A percentile compares a stretch with the other conserved stretches of the same genome.
Conservation (phyloP, 768 basidiomycete genomes). For the Amanita polypyramis region DNA sequence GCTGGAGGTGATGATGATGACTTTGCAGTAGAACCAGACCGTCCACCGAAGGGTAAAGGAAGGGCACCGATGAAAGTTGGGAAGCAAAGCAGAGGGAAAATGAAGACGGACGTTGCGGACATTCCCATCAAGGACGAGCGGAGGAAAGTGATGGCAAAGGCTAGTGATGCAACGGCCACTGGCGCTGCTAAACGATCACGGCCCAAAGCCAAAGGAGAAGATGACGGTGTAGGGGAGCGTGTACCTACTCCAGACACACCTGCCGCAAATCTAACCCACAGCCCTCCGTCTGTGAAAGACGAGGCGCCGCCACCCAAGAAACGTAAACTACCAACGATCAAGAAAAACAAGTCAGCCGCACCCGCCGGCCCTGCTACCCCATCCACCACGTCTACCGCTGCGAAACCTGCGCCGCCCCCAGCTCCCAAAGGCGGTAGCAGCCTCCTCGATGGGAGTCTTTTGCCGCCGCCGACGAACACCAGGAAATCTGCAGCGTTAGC, state of each 20-base stretch:
- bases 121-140: slow-evolving; percentile 4
- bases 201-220: slow-evolving; percentile 17
- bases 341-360: slow-evolving; percentile 42
- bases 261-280: not conserved
- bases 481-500: slow-evolving; percentile 32
- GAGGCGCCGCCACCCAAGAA: slow-evolving; percentile 38
- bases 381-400: slow-evolving; percentile 15
- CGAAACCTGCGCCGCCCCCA: slow-evolving; percentile 19
- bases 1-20: slow-evolving; percentile 12
- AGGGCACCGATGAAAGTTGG: slow-evolving; percentile 10
- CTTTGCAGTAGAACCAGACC: slow-evolving; percentile 10
- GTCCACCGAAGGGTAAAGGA: slow-evolving; percentile 21
- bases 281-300: slow-evolving; percentile 20
- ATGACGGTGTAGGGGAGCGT: slow-evolving; percentile 8
- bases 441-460: not conserved
- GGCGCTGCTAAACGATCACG: slow-evolving; percentile 8
- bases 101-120: not conserved
- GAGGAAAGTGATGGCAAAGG: slow-evolving; percentile 6
- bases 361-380: slow-evolving; percentile 16
- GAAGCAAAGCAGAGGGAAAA: slow-evolving; percentile 8
- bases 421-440: slow-evolving; percentile 12
- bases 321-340: slow-evolving; percentile 58
- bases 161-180: not conserved
- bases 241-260: not conserved
- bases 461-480: slow-evolving; percentile 12